Evolutionary conservation across 139 green algal species (phyloP).

Genomic region (Coelastrella sp.): DNA sequence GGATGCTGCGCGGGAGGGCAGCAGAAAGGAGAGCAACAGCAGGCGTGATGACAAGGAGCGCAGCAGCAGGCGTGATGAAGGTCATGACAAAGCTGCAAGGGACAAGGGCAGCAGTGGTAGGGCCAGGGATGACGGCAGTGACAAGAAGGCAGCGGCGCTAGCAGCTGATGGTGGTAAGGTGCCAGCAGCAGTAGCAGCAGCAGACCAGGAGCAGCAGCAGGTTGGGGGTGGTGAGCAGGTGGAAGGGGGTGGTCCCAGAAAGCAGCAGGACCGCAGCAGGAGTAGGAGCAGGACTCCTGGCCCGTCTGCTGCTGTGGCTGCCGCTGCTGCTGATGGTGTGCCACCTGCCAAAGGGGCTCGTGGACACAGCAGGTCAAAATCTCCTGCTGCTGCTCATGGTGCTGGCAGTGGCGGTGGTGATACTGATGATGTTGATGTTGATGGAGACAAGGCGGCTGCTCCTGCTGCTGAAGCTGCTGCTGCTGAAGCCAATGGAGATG

Average conservation of each 20-base stretch:
- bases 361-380: background rate
- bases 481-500: background rate
- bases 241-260: background rate
- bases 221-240: background rate
- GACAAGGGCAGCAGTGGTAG: background rate
- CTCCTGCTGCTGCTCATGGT: background rate
- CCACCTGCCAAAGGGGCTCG: background rate
- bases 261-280: background rate
- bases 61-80: background rate
- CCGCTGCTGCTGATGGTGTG: background rate
- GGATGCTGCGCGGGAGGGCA: too few species aligned
- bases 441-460: background rate
- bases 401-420: background rate
- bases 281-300: slow-evolving; percentile 15
- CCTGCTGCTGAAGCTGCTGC: too few species aligned
- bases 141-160: background rate
- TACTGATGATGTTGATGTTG: background rate
- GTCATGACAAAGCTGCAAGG: background rate
- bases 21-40: background rate
- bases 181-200: slow-evolving; percentile 7
- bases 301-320: background rate
- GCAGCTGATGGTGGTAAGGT: background rate
- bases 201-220: background rate
- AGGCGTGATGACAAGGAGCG: background rate
- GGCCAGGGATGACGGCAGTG: background rate